Percentiles rank a stretch among this genome's conserved stretches.
phyloP scores from a whole-genome alignment of 352 stramenopile species.

The Pythium volutum region DNA sequence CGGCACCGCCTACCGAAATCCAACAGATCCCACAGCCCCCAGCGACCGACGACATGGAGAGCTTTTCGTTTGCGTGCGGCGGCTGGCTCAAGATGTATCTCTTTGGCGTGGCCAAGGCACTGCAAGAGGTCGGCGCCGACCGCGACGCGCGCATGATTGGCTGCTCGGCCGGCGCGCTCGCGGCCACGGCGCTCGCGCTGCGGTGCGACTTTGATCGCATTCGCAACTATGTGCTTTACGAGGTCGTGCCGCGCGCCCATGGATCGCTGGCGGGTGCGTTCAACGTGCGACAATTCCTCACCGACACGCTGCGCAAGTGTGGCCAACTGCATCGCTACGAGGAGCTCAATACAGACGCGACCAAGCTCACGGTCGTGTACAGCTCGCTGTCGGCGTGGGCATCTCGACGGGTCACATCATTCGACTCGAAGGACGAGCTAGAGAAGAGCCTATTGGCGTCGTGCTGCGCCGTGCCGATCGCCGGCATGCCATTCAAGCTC shows the following conservation, averaged over 20 bases:
- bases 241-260: constrained; percentile 53
- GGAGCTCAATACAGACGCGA: constrained; percentile 42
- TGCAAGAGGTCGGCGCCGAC: constrained; percentile 73
- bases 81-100: constrained; percentile 90
- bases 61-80: constrained; percentile 85
- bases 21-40: background rate
- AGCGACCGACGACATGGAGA: constrained; percentile 26
- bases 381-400: constrained; percentile 65
- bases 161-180: constrained; percentile 71
- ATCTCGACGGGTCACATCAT: constrained; percentile 63
- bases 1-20: background rate
- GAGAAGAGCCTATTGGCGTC: constrained; percentile 66
- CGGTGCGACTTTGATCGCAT: constrained; percentile 75
- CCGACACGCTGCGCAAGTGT: constrained; percentile 35
- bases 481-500: constrained; percentile 77
- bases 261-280: constrained; percentile 53
- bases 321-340: constrained; percentile 46
- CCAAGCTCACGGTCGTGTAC: constrained; percentile 64
- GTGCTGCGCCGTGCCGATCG: constrained; percentile 78
- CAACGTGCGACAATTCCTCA: constrained; percentile 62
- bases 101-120: constrained; percentile 82
- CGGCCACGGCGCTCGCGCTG: constrained; percentile 67
- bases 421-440: constrained; percentile 64
- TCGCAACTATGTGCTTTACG: constrained; percentile 51
- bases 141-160: constrained; percentile 62